Evolutionary conservation across 768 basidiomycete genomes (phyloP), one percentile per base, ranked within the genome.

Genomic region (Saitozyma sp.): DNA sequence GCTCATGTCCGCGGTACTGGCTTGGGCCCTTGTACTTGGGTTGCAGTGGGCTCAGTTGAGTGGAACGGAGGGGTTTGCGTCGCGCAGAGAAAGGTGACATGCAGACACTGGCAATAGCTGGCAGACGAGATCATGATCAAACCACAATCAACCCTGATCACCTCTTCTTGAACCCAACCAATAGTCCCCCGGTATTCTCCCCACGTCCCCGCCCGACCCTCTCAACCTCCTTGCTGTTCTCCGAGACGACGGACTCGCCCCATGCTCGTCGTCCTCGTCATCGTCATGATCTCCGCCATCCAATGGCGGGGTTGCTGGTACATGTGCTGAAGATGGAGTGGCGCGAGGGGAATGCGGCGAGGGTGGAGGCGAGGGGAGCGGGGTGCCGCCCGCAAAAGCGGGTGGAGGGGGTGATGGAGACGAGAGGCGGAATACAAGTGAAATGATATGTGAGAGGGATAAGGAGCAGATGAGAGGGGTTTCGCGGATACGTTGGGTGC

Each of bases 401-500:
- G 62, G 48, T 1, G 68, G 64, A 10, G 66, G 64, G 8, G 64
- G 64, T 10, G 49, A 39, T 5, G 73, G 73, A 1, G 66, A 38
- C 3, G 73, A 68, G 6, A 75, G 64, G 38, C 62, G 57, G 11
- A 68, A 50, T 13, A 75, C 60, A 16, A 75, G 58, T 11, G 54
- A 50, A 40, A 71, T 4, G 5, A 73, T 56, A 53, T 75, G 71
- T 17, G 50, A 43, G 6, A 72, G 57, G 1, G 74, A 59, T 16
- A 75, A 56, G 17, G 64, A 67, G 46, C 67, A 67, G 16, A 75
- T 67, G 6, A 68, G 59, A 16, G 74, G 74, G 16, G 74, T 71
- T 63, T 70, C 71, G 19, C 59, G 37, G 50, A 62, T 49, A 41
- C 67, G 39, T 55, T 39, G 29, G 29, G 29, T 49, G 41, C 39